Evolutionary conservation across 1,139 yeast species (phyloP), one percentile per base, ranked within the genome.

Genomic region (Pichia sp.): DNA sequence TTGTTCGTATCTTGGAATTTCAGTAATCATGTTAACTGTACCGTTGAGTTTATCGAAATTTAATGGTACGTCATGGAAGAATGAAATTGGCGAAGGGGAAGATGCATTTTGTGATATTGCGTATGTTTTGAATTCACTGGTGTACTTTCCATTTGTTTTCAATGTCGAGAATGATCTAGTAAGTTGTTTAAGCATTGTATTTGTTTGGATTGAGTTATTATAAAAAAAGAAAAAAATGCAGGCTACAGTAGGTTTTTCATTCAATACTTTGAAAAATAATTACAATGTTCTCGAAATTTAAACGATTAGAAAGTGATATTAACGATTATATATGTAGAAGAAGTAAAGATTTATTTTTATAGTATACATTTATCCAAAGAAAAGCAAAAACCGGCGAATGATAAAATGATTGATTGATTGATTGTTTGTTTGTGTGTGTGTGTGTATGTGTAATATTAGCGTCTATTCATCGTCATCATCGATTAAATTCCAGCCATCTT

Each of bases 1-100:
- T 68, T 89, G 90, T 54, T 94, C 79, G 95, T 96, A 88, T 64
- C 97, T 80, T 56, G 97, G 97, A 51, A 92, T 90, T 68, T 92
- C 98, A 38, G 88, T 94, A 48, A 92, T 75, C 89, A 92, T 88
- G 69, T 85, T 85, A 56, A 85, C 81, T 35, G 90, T 77, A 46
- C 79, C 78, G 57, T 72, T 72, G 53, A 73, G 77, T 56, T 72
- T 72, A 65, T 85, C 74, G 52, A 92, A 80, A 51, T 76, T 75
- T 56, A 90, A 70, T 39, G 97, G 97, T 43, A 90, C 75, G 66
- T 92, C 98, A 67, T 92, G 98, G 76, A 90, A 89, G 53, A 78
- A 82, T 3, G 94, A 85, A 9, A 85, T 80, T n/a, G 76, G 62
- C 34, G 52, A 47, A 24, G 81, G 81, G 4, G 44, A 20, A 27